A percentile compares a stretch with the other conserved stretches of the same genome.
Conservation (phyloP, 169 alveolate species). For the Plasmodium relictum region DNA sequence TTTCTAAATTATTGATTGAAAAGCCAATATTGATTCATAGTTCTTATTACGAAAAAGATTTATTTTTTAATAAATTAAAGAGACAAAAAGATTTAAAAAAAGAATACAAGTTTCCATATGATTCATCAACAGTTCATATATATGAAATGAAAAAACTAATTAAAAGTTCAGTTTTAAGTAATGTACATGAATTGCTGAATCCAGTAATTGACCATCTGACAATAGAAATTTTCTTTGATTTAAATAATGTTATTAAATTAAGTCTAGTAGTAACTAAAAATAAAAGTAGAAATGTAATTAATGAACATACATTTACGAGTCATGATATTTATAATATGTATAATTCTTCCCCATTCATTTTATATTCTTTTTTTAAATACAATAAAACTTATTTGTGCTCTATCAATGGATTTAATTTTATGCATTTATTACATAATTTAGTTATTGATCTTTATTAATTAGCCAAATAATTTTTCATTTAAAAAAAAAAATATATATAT, state of each 20-base stretch:
- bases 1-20: conserved; percentile 74
- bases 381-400: conserved; percentile 27
- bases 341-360: conserved; percentile 40
- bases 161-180: neutral
- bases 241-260: conserved; percentile 28
- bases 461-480: neutral
- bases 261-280: conserved; percentile 13
- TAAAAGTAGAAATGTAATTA: conserved; percentile 7
- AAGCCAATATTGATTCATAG: conserved; percentile 80
- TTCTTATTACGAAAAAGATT: conserved; percentile 48
- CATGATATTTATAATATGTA: conserved; percentile 34
- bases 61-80: conserved; percentile 34
- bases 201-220: conserved; percentile 27
- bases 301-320: conserved; percentile 25
- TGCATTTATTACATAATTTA: conserved; percentile 46
- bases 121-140: conserved; percentile 43
- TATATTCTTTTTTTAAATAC: conserved; percentile 20
- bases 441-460: conserved; percentile 24
- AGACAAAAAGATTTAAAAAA: conserved; percentile 29
- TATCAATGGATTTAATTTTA: conserved; percentile 11
- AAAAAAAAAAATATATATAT: neutral
- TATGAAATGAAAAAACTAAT: conserved; percentile 12
- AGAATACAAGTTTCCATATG: neutral
- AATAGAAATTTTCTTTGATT: conserved; percentile 29
- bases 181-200: conserved; percentile 1